phyloP scores from a whole-genome alignment of 495 filamentous ascomycete species.

The Tuber umbilicatum region DNA sequence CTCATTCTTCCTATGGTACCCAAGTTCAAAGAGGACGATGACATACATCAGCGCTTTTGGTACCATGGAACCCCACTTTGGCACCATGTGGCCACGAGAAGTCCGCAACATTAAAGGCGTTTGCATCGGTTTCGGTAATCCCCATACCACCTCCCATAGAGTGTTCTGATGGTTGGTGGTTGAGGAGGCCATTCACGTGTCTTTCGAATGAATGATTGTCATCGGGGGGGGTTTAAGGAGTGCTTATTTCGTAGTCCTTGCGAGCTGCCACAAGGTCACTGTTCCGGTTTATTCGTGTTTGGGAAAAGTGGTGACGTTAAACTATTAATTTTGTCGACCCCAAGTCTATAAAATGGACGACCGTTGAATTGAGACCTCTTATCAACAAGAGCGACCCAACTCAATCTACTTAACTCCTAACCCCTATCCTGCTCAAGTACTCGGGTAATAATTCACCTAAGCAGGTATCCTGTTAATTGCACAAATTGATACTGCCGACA shows the following conservation, averaged over 20 bases:
- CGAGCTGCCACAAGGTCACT: not conserved
- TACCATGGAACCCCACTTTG: constrained; percentile 10
- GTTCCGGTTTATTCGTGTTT: not conserved
- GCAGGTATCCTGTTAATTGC: not conserved
- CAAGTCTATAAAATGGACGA: not conserved
- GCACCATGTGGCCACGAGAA: constrained; percentile 15
- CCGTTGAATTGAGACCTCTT: not conserved
- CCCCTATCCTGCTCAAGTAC: not conserved
- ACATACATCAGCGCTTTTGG: constrained; percentile 14
- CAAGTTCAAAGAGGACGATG: not conserved
- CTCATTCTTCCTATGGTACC: not conserved
- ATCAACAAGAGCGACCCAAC: not conserved
- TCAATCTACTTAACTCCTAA: too few species aligned
- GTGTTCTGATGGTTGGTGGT: constrained; percentile 23
- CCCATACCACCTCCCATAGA: constrained; percentile 21
- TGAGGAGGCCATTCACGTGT: constrained; percentile 27
- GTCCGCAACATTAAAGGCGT: constrained; percentile 22
- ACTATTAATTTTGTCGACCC: not conserved
- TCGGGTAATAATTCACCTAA: not conserved
- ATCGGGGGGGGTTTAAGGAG: not conserved
- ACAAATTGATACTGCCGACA: not conserved
- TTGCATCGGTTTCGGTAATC: constrained; percentile 26
- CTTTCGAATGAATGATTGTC: not conserved
- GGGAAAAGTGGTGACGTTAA: not conserved
- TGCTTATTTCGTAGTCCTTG: not conserved